phyloP scores from a whole-genome alignment of 2,329 filamentous ascomycete species.

The Parasarocladium wereldwijsianum region DNA sequence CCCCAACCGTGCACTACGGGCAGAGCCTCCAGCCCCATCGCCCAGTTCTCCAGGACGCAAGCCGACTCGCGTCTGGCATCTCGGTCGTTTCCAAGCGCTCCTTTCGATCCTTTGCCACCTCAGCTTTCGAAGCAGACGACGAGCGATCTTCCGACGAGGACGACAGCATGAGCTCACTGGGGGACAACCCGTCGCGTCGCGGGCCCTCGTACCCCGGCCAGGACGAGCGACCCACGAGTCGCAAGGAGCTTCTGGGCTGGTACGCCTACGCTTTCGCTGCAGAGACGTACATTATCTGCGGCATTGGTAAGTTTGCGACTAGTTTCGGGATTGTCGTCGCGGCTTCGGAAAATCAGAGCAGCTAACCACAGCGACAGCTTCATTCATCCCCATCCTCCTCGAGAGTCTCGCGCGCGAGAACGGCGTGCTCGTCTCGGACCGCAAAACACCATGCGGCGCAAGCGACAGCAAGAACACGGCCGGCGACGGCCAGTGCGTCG shows the following conservation, averaged over 20 bases:
- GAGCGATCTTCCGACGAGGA: constrained; percentile 35
- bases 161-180: constrained; percentile 16
- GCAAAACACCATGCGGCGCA: constrained; percentile 56
- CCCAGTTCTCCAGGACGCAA: constrained; percentile 23
- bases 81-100: constrained; percentile 40
- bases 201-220: constrained; percentile 53
- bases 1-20: constrained; percentile 3
- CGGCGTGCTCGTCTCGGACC: constrained; percentile 72
- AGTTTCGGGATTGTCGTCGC: background rate
- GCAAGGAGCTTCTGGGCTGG: constrained; percentile 81
- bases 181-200: constrained; percentile 12
- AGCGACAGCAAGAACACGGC: constrained; percentile 38
- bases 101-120: constrained; percentile 39
- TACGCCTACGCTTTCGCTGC: constrained; percentile 94
- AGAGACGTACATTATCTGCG: constrained; percentile 88
- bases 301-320: constrained; percentile 39
- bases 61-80: constrained; percentile 30
- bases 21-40: constrained; percentile 14
- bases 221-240: constrained; percentile 76
- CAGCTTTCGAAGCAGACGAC: constrained; percentile 56
- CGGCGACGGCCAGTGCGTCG: constrained; percentile 58
- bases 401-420: constrained; percentile 89
- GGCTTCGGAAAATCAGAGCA: background rate
- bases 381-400: constrained; percentile 89
- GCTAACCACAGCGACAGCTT: constrained; percentile 37